These are phyloP conservation scores for Tulasnella sp. DNA, from an alignment of 768 basidiomycete genomes.

Conservation along the genomic window DNA sequence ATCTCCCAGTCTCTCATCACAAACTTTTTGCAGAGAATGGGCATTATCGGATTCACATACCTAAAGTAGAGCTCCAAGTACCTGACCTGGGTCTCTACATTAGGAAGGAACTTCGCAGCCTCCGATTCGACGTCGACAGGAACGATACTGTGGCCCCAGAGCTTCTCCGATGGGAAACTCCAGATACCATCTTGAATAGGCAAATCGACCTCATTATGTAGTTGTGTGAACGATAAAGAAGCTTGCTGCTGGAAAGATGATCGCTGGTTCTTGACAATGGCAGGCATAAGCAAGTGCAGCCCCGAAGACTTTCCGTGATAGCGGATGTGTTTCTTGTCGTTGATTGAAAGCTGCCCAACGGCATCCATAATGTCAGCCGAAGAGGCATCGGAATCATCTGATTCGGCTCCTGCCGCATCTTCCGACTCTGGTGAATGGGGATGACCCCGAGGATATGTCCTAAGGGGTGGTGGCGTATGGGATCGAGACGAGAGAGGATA, in stretches of 20 bases:
- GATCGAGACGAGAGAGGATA: neutral
- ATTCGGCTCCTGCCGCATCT: too few relatives aligned
- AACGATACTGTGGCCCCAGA: constrained; percentile 41
- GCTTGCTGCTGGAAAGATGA: too few relatives aligned
- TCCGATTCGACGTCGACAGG: constrained; percentile 24
- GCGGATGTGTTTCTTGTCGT: constrained; percentile 74
- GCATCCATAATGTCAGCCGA: constrained; percentile 42
- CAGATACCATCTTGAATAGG: constrained; percentile 72
- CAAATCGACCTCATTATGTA: too few relatives aligned
- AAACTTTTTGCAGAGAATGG: constrained; percentile 56
- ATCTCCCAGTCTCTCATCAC: constrained; percentile 46
- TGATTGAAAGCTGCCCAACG: constrained; percentile 73
- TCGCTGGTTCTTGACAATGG: too few relatives aligned
- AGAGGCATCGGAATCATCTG: constrained; percentile 18
- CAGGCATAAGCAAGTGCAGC: constrained; percentile 43
- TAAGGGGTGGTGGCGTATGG: neutral
- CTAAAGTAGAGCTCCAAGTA: constrained; percentile 67
- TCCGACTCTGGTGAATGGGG: too few relatives aligned
- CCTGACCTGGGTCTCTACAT: constrained; percentile 45
- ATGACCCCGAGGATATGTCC: too few relatives aligned
- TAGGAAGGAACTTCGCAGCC: constrained; percentile 37
- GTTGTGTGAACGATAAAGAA: too few relatives aligned
- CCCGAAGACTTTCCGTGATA: constrained; percentile 82
- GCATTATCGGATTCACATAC: constrained; percentile 67
- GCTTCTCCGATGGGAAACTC: constrained; percentile 34